Percentiles rank a stretch among this genome's conserved stretches.
Conservation (phyloP, 176 grass and related monocot species). For the Olyra latifolia region DNA sequence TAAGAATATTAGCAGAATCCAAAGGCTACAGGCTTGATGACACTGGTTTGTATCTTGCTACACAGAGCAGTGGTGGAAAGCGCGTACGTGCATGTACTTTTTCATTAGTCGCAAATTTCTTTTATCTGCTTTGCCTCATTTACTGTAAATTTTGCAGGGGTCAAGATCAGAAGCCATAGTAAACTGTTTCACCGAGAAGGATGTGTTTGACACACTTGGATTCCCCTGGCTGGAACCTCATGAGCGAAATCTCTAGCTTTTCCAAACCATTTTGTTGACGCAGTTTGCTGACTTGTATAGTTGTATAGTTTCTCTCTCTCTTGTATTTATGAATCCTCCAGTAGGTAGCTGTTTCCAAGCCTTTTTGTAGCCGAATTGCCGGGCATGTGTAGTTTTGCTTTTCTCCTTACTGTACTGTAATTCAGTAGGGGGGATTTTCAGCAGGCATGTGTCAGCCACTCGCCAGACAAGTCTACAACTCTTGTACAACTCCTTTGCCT, state of each 20-base stretch:
- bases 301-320: background rate
- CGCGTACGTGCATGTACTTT: slow-evolving; percentile 37
- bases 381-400: background rate
- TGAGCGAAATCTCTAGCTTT: slow-evolving; percentile 63
- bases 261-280: background rate
- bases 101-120: background rate
- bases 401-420: background rate
- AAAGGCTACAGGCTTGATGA: slow-evolving; percentile 87
- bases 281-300: background rate
- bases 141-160: slow-evolving; percentile 44
- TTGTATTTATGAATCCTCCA: background rate
- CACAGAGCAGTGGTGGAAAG: slow-evolving; percentile 55
- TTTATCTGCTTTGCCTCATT: background rate
- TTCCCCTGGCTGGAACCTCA: slow-evolving; percentile 86
- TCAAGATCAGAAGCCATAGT: slow-evolving; percentile 57
- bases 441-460: background rate
- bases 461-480: background rate
- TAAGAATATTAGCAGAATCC: slow-evolving; percentile 83
- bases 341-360: background rate
- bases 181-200: slow-evolving; percentile 76
- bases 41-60: slow-evolving; percentile 83
- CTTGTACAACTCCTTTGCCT: background rate
- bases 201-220: slow-evolving; percentile 83
- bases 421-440: background rate
- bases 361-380: background rate